These are phyloP conservation scores for Bruguiera gymnorhiza DNA, from an alignment of 345 rosid species.

Conservation along the genomic window DNA sequence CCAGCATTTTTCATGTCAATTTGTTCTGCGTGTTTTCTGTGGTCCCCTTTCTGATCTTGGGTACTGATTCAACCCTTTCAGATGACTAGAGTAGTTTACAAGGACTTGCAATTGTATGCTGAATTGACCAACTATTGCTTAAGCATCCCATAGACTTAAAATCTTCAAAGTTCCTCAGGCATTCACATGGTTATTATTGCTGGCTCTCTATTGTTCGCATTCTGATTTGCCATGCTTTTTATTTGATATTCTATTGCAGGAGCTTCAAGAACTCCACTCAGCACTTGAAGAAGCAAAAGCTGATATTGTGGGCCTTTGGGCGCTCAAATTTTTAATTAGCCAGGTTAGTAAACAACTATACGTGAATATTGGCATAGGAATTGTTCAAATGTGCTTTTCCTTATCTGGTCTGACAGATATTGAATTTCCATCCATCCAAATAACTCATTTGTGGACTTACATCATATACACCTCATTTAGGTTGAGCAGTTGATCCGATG, in stretches of 20 bases:
- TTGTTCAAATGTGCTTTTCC: neutral
- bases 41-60: too few relatives aligned
- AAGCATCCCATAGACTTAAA: too few relatives aligned
- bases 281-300: conserved; percentile 96
- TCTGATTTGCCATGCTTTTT: too few relatives aligned
- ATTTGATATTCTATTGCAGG: conserved; percentile 39
- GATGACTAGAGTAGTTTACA: too few relatives aligned
- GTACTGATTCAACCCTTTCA: too few relatives aligned
- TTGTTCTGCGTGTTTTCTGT: too few relatives aligned
- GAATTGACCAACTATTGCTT: too few relatives aligned
- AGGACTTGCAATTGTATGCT: too few relatives aligned
- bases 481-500: neutral
- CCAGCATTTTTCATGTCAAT: too few relatives aligned
- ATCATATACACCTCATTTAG: neutral
- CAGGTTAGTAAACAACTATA: conserved; percentile 42
- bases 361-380: neutral
- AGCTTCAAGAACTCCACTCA: conserved; percentile 87
- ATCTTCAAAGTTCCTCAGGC: too few relatives aligned
- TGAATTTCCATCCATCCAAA: neutral
- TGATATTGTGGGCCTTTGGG: conserved; percentile 98
- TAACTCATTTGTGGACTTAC: neutral
- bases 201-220: too few relatives aligned
- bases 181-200: too few relatives aligned
- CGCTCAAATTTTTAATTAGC: conserved; percentile 66
- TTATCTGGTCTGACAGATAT: neutral